These are phyloP conservation scores for Pouteria campechiana DNA, from an alignment of 179 eudicot species.

Conservation along the genomic window DNA sequence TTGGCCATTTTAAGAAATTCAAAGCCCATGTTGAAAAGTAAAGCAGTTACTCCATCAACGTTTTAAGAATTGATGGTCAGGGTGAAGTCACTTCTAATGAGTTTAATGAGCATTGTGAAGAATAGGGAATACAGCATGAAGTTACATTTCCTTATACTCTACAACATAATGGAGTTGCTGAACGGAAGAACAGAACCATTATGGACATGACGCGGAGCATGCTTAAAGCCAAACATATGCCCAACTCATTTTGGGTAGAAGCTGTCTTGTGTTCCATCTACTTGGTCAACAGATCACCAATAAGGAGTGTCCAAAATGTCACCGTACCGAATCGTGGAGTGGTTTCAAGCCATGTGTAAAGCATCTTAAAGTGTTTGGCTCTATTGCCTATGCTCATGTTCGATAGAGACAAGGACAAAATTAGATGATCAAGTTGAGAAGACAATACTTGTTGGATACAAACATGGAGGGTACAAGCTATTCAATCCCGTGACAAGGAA, in stretches of 20 bases:
- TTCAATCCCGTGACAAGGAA: neutral
- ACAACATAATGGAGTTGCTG: slow-evolving; percentile 3
- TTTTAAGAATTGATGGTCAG: neutral
- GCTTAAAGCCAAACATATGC: slow-evolving; percentile 6
- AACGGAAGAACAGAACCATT: slow-evolving; percentile 4
- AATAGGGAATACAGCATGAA: slow-evolving; percentile 8
- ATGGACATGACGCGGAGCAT: slow-evolving; percentile 6
- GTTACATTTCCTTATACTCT: slow-evolving; percentile 1
- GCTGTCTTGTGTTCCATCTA: slow-evolving; percentile 5
- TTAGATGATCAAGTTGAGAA: too few relatives aligned
- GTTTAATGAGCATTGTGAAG: neutral
- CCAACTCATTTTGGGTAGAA: slow-evolving; percentile 7
- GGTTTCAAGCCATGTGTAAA: neutral
- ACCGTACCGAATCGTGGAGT: neutral
- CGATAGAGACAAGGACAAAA: neutral
- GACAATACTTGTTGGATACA: too few relatives aligned
- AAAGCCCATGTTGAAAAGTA: slow-evolving; percentile 6
- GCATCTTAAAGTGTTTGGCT: neutral
- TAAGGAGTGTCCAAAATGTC: neutral
- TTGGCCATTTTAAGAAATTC: slow-evolving; percentile 4
- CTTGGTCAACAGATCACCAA: slow-evolving; percentile 3
- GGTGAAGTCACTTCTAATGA: slow-evolving; percentile 6
- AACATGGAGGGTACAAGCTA: slow-evolving; percentile 1
- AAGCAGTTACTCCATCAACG: slow-evolving; percentile 1
- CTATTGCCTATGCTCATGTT: neutral